Percentiles rank a stretch among this genome's conserved stretches.
Conservation (phyloP, 2,329 filamentous ascomycete genomes). For the Penicillium sp. region DNA sequence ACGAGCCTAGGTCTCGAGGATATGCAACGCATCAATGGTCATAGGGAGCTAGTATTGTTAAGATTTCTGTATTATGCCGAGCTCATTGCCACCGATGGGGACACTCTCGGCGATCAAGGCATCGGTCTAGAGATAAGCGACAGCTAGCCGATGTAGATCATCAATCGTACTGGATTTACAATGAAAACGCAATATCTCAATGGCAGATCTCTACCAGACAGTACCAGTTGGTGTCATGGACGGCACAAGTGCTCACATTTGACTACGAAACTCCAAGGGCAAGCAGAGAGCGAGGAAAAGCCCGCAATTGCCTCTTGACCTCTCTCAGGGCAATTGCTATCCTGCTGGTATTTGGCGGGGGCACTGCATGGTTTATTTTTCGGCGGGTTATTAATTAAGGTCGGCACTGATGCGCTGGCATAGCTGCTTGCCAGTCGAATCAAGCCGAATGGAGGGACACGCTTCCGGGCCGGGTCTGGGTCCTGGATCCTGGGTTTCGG, state of each 20-base stretch:
- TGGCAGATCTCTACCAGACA: not conserved
- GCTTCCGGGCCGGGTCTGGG: constrained; percentile 13
- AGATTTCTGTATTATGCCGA: constrained; percentile 1
- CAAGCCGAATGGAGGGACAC: constrained; percentile 21
- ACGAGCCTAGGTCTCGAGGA: not conserved
- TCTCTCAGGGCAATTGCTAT: constrained; percentile 1
- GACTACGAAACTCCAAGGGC: not conserved
- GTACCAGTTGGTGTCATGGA: not conserved
- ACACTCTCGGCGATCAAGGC: constrained; percentile 4
- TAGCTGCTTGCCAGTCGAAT: constrained; percentile 72
- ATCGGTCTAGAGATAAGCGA: constrained; percentile 13
- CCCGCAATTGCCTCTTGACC: not conserved
- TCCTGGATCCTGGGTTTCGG: constrained; percentile 7
- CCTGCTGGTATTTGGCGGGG: not conserved
- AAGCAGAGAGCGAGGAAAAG: not conserved
- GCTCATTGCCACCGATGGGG: constrained; percentile 9
- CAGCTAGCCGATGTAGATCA: constrained; percentile 7
- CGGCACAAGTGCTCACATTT: not conserved
- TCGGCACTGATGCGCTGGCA: constrained; percentile 77
- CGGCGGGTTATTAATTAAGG: constrained; percentile 28
- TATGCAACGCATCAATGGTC: constrained; percentile 1
- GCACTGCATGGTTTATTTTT: constrained; percentile 8
- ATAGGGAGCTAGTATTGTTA: not conserved
- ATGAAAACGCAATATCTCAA: not conserved
- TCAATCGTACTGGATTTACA: constrained; percentile 13